Conservation (phyloP, 495 filamentous ascomycete genomes). For the Neurospora intermedia region DNA sequence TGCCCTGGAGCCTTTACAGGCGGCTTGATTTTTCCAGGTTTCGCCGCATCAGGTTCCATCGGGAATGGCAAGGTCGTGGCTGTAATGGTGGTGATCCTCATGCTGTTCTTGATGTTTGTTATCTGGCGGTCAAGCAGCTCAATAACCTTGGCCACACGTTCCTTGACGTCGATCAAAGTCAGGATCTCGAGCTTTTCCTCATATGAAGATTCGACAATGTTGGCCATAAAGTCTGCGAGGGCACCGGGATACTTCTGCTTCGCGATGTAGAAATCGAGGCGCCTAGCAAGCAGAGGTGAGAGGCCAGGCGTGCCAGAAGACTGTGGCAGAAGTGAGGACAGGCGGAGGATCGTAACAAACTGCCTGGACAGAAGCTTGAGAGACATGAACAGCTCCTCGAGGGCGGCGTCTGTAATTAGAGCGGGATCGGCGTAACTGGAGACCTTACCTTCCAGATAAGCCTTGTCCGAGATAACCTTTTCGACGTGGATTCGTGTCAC, state of each 20-base stretch:
- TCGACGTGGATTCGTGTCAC: slow-evolving; percentile 65
- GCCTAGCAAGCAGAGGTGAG: slow-evolving; percentile 71
- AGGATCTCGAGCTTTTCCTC: slow-evolving; percentile 85
- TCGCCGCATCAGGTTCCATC: slow-evolving; percentile 38
- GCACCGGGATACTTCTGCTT: slow-evolving; percentile 76
- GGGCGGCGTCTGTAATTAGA: slow-evolving; percentile 35
- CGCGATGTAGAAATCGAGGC: slow-evolving; percentile 74
- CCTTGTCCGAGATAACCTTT: slow-evolving; percentile 62
- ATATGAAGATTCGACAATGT: slow-evolving; percentile 70
- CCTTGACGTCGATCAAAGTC: slow-evolving; percentile 60
- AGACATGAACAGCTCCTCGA: slow-evolving; percentile 61
- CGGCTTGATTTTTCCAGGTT: slow-evolving; percentile 13
- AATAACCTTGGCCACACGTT: slow-evolving; percentile 67
- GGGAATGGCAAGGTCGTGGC: slow-evolving; percentile 45
- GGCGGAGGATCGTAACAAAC: slow-evolving; percentile 64
- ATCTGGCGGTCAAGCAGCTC: slow-evolving; percentile 73
- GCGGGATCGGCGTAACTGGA: slow-evolving; percentile 18
- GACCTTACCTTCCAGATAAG: slow-evolving; percentile 77
- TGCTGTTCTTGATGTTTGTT: slow-evolving; percentile 66
- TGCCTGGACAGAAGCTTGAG: slow-evolving; percentile 76
- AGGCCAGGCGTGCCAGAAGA: slow-evolving; percentile 46
- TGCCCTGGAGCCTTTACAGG: slow-evolving; percentile 15
- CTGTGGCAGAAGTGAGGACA: slow-evolving; percentile 64
- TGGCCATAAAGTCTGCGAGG: slow-evolving; percentile 94
- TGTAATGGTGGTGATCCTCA: slow-evolving; percentile 64